Base-by-base conservation (phyloP, 345 rosid species). In the Theobroma cacao region DNA sequence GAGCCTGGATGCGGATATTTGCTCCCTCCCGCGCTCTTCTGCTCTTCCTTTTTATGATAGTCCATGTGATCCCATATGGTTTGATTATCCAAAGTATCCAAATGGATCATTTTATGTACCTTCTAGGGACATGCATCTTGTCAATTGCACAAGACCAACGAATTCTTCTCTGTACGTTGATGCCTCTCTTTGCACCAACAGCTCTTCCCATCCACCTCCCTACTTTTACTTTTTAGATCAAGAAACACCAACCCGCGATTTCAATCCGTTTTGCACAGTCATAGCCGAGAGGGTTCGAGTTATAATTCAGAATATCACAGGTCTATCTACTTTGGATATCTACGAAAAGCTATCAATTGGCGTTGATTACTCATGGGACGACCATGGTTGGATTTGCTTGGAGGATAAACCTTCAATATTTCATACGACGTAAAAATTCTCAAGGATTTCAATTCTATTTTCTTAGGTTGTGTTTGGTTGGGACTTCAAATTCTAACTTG, bases 221-320 rank as follows among this genome's bases (percentile, higher is more conserved):
- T 20, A 72, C 75, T 56, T 74, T 4, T 74, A 74, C 40, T 74
- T 74, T 55, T 15, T 58, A 53, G 26, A 52, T 34, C 20, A 2
- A 13, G 0, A 2, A 0, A 47, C 30, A 2, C 17, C 3, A 18
- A 3, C 62, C 0, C 3, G 11, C 18, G 30, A 33, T 56, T 34
- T 36, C 47, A 15, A n/a, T 38, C n/a, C 6, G 24, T 53, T 30
- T 7, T 74, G 76, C 65, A 74, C 3, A 0, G 1, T 40, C 31
- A 1, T 52, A 74, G 64, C 30, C 34, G 0, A 3, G n/a, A n/a
- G n/a, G 0, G 28, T 74, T 74, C 65, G 11, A 11, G 2, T 24
- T 38, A 24, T 1, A 1, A 1, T 74, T 9, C 0, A 3, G 3
- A 74, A 22, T 15, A 56, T 74, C 36, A 4, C 52, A 0, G 34